Evolutionary conservation across 164 flowering plant genomes (phyloP).

Genomic region (Annona squamosa): DNA sequence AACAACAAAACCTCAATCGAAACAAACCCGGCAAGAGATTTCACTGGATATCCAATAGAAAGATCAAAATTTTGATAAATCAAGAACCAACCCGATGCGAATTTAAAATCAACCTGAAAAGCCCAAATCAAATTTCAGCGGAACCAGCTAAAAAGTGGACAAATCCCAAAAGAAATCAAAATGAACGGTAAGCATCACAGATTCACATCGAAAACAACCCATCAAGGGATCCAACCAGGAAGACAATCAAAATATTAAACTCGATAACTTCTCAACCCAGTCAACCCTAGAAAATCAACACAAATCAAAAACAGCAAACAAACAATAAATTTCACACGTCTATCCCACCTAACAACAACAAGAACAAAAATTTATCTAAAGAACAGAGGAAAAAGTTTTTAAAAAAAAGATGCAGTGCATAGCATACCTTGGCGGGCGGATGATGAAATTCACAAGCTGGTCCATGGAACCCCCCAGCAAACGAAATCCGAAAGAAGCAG

Average conservation of each 20-base stretch:
- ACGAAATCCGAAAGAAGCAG: not conserved
- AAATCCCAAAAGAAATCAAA: constrained; percentile 1
- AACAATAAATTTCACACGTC: not conserved
- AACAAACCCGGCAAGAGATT: not conserved
- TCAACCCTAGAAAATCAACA: not conserved
- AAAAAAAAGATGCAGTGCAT: not conserved
- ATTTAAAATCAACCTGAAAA: not conserved
- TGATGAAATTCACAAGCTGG: constrained; percentile 87
- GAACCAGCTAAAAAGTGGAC: not conserved
- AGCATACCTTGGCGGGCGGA: constrained; percentile 89
- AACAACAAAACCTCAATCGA: too few relatives aligned
- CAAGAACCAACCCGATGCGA: not conserved
- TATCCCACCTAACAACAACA: not conserved
- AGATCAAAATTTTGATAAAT: not conserved
- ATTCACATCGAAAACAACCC: constrained; percentile 1
- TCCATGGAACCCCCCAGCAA: constrained; percentile 50
- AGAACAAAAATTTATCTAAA: not conserved
- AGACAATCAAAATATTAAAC: not conserved
- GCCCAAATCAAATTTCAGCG: not conserved
- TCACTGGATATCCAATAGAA: not conserved
- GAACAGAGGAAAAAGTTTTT: not conserved
- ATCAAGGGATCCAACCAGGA: not conserved
- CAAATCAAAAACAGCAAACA: not conserved
- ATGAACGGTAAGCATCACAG: not conserved
- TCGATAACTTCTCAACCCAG: not conserved